Base-by-base conservation (phyloP, 164 flowering plant genomes). In the Macadamia tetraphylla region DNA sequence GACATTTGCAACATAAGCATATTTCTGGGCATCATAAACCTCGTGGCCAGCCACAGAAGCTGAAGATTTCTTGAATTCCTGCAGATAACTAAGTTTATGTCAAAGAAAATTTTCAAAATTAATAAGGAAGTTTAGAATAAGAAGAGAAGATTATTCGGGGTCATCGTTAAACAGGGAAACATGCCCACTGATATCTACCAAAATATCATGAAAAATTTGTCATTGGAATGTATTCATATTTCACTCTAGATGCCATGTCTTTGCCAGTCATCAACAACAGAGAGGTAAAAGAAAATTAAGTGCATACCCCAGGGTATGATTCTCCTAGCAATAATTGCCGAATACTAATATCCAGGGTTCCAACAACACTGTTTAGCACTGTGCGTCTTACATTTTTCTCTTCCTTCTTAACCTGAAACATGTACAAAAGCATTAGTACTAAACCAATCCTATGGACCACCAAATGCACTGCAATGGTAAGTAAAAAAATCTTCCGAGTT, bases 1-100 rank as follows among this genome's bases (percentile, higher is more conserved):
- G 58, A 87, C 81, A 75, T 85, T 87, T 30, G 89, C 77, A 79
- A 87, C 71, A 48, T 87, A 87, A 59, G 86, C 87, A 80, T 87
- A 87, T 68, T 78, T 85, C 60, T 76, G 80, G 29, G 78, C 70
- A 72, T 78, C 84, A 73, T 73, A 76, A 57, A 88, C 81, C 65
- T 73, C 81, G 49, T 76, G 82, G 64, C 78, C 74, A 10, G 82
- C 85, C 66, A 83, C 68, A 56, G 80, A 76, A 40, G 74, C 52
- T 31, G 77, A 71, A 1, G 63, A 58, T 62, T 70, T 81, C 70
- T 74, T 78, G 46, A 76, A 59, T 74, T 79, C 88, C 92, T 85
- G 82, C 63, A 72, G 15, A 69, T 17, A 70, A 67, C 29, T 17
- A 60, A 1, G 32, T 18, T 1, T 9, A 12, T 51, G 65, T 60